Percentiles rank a stretch among this genome's conserved stretches.
Evolutionary conservation across 306 rosid genomes (phyloP).

Genomic region (Ormosia emarginata): DNA sequence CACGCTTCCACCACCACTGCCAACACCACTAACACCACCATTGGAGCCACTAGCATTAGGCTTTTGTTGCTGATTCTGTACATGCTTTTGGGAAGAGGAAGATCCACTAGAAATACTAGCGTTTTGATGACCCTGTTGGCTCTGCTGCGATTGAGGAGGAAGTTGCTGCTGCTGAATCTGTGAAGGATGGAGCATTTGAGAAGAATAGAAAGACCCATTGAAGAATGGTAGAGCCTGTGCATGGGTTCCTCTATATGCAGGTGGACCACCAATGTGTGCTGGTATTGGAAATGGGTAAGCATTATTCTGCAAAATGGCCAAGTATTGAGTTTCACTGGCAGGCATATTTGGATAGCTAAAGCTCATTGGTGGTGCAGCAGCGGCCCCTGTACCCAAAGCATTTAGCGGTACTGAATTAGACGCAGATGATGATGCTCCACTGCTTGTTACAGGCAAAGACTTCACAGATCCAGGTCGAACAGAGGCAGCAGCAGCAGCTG

Average conservation of each 20-base stretch:
- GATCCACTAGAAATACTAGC: conserved; percentile 65
- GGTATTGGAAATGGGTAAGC: conserved; percentile 87
- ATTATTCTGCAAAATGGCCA: conserved; percentile 87
- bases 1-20: conserved; percentile 40
- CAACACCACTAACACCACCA: conserved; percentile 34
- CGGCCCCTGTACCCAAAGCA: conserved; percentile 41
- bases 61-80: conserved; percentile 80
- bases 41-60: conserved; percentile 44
- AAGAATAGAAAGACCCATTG: conserved; percentile 79
- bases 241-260: conserved; percentile 81
- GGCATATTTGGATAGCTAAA: conserved; percentile 81
- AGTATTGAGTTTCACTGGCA: conserved; percentile 76
- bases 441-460: conserved; percentile 56
- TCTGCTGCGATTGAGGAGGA: conserved; percentile 64
- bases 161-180: conserved; percentile 72
- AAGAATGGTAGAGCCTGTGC: conserved; percentile 76
- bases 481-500: conserved; percentile 57
- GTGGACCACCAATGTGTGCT: conserved; percentile 82
- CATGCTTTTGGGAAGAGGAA: conserved; percentile 77
- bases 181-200: conserved; percentile 85
- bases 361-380: conserved; percentile 69
- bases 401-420: conserved; percentile 37
- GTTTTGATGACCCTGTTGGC: conserved; percentile 71
- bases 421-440: conserved; percentile 42
- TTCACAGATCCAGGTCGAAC: conserved; percentile 74